phyloP scores from a whole-genome alignment of 139 green algal genomes.

The Chlorella sp. region DNA sequence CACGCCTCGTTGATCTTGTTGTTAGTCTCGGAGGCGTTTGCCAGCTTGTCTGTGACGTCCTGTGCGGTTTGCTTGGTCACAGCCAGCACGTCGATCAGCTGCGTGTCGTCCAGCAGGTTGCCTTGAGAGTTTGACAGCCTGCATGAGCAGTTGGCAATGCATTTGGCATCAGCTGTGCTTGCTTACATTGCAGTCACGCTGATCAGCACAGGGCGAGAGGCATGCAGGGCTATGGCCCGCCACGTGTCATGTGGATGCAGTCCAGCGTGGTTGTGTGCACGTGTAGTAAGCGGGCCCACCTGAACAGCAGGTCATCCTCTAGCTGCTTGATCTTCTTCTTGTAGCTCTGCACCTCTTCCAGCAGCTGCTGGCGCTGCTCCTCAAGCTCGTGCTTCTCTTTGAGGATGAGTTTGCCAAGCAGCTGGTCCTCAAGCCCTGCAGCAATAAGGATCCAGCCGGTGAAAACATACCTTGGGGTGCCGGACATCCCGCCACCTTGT shows the following conservation, averaged over 20 bases:
- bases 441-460: too few relatives aligned
- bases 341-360: slow-evolving; percentile 88
- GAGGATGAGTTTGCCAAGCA: slow-evolving; percentile 88
- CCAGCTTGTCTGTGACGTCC: slow-evolving; percentile 86
- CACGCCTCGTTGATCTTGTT: slow-evolving; percentile 89
- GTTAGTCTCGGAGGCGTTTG: slow-evolving; percentile 81
- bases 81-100: slow-evolving; percentile 91
- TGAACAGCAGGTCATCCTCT: slow-evolving; percentile 89
- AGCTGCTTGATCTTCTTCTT: slow-evolving; percentile 92
- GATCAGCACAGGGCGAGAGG: too few relatives aligned
- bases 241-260: too few relatives aligned
- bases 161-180: too few relatives aligned
- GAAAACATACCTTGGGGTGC: too few relatives aligned
- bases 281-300: too few relatives aligned
- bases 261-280: too few relatives aligned
- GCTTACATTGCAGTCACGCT: too few relatives aligned
- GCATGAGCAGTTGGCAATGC: too few relatives aligned
- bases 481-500: too few relatives aligned
- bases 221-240: too few relatives aligned
- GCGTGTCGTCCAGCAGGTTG: slow-evolving; percentile 94
- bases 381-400: slow-evolving; percentile 95
- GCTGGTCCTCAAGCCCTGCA: slow-evolving; percentile 94
- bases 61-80: slow-evolving; percentile 87
- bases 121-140: slow-evolving; percentile 40
- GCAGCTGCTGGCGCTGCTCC: slow-evolving; percentile 79